Conservation (phyloP, 108 stramenopile species). For the Pseudonitzschia pungens region DNA sequence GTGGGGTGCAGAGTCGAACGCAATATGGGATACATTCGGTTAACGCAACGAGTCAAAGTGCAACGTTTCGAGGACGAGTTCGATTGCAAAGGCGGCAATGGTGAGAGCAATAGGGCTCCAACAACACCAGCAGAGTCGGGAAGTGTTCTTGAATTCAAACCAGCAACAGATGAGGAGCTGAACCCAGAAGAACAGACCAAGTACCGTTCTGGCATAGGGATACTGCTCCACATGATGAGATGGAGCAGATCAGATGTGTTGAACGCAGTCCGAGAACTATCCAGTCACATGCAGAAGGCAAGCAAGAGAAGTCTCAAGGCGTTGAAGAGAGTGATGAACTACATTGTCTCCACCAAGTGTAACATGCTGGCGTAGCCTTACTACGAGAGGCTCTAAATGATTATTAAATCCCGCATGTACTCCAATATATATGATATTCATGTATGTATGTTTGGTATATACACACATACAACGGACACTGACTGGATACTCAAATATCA, state of each 20-base stretch:
- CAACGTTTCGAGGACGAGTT: no score
- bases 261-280: neutral
- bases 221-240: neutral
- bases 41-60: conserved; percentile 49
- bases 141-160: neutral
- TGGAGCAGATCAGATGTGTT: no score
- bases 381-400: no score
- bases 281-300: neutral
- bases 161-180: neutral
- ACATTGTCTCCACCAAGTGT: neutral
- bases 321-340: neutral
- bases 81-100: no score
- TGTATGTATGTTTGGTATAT: no score
- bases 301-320: neutral
- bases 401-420: no score
- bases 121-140: no score
- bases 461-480: no score
- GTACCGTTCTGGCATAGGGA: neutral
- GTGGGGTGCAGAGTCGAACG: conserved; percentile 44
- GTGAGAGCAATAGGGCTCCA: neutral
- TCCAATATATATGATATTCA: no score
- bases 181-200: neutral
- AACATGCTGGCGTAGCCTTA: no score
- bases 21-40: conserved; percentile 11
- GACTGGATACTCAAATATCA: no score